Conservation (phyloP, 805 yeast genomes). For the Ogataea siamensis region DNA sequence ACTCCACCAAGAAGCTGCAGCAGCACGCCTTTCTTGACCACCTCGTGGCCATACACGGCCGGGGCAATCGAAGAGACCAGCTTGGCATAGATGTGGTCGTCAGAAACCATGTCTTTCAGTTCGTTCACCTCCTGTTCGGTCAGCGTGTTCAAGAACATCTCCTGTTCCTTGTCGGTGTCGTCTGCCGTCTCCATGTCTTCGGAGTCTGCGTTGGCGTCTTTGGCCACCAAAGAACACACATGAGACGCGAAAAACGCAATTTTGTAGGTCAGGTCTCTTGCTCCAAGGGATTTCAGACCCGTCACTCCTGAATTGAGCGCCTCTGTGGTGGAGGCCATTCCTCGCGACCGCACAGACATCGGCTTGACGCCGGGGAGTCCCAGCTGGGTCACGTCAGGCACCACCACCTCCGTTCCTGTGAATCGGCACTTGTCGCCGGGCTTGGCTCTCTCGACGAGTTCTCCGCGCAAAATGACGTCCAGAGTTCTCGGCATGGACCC, state of each 20-base stretch:
- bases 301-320: conserved; percentile 80
- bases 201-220: conserved; percentile 30
- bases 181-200: conserved; percentile 19
- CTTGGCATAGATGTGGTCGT: conserved; percentile 78
- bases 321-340: conserved; percentile 52
- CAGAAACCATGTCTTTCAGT: conserved; percentile 85
- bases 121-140: conserved; percentile 82
- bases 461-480: conserved; percentile 91
- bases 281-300: conserved; percentile 91
- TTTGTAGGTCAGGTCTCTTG: conserved; percentile 87
- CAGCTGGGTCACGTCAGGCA: conserved; percentile 90
- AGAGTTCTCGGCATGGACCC: conserved; percentile 98
- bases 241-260: conserved; percentile 91
- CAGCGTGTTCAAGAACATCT: conserved; percentile 70
- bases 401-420: conserved; percentile 91
- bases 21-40: conserved; percentile 86
- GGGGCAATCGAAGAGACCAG: conserved; percentile 90
- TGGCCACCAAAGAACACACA: conserved; percentile 62
- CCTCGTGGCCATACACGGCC: conserved; percentile 93
- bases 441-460: conserved; percentile 90
- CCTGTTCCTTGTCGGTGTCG: conserved; percentile 71
- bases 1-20: conserved; percentile 93
- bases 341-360: conserved; percentile 59
- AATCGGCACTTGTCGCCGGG: conserved; percentile 96
- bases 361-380: conserved; percentile 96